phyloP scores from a whole-genome alignment of 768 basidiomycete species.

The Auricularia cornea region DNA sequence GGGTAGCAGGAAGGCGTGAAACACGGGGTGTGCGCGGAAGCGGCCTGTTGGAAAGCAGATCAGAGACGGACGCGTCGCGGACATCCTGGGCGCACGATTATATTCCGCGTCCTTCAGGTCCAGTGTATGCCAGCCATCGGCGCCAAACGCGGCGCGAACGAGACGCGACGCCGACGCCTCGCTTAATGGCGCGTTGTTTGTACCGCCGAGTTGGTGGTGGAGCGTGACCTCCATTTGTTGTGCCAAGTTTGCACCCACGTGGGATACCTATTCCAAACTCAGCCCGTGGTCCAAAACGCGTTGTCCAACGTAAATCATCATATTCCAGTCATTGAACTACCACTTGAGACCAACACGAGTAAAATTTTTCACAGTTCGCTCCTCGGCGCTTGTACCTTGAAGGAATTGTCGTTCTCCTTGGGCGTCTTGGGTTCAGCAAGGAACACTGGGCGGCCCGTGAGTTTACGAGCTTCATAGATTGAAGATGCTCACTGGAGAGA shows the following conservation, averaged over 20 bases:
- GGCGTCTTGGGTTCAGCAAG: background rate
- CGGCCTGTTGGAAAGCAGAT: background rate
- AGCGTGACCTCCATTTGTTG: background rate
- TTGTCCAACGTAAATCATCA: too few relatives aligned
- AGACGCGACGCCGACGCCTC: background rate
- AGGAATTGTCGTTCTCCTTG: background rate
- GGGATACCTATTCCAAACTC: background rate
- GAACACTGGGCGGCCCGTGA: background rate
- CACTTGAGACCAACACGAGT: too few relatives aligned
- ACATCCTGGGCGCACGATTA: background rate
- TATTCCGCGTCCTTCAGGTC: background rate
- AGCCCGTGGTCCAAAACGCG: too few relatives aligned
- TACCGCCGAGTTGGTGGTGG: background rate
- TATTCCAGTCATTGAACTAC: too few relatives aligned
- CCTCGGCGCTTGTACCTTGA: background rate
- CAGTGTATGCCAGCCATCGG: background rate
- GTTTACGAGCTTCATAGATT: background rate
- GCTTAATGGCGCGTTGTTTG: background rate
- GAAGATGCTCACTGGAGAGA: constrained; percentile 27
- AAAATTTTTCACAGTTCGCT: background rate
- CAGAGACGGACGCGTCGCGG: background rate
- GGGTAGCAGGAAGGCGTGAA: background rate
- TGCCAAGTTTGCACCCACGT: background rate
- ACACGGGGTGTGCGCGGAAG: background rate
- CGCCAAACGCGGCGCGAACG: background rate